Base-by-base conservation (phyloP, 1,284 basidiomycete genomes). In the Fistulina hepatica region DNA sequence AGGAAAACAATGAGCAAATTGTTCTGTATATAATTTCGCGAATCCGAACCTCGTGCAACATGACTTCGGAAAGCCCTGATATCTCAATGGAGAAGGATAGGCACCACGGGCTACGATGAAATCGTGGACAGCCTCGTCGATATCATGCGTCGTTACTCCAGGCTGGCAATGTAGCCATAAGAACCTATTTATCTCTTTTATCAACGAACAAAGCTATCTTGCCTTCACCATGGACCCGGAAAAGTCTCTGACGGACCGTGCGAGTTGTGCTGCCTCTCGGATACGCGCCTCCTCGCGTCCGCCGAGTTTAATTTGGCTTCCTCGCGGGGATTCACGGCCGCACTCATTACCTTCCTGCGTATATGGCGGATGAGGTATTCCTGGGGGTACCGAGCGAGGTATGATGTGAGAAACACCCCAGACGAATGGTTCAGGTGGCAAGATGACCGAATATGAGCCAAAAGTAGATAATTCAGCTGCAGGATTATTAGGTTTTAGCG, bases 71-170 rank as follows among this genome's bases (percentile, higher is more conserved):
- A 81, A 94, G 6, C 77, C 79, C 19, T 70, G 65, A 57, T 94
- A 95, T 1, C 69, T 69, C 22, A 95, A 61, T 1, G 92, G 89
- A 2, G 89, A 92, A 0, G 92, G 92, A 54, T 95, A 95, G 21
- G 85, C 89, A n/a, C 66, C 67, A 42, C 68, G 63, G 0, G 63
- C 54, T 25, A 85, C 49, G 41, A 91, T 81, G 43, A 73, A 77
- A 9, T 79, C 66, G 45, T 92, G 88, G 21, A 91, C 61, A 1
- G 65, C 63, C 12, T 61, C 57, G 52, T 93, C 86, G 36, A 93
- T 76, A 7, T 64, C 60, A 39, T 80, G 69, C 4, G 90, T 91
- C 2, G 84, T 88, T 10, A 76, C 57, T 5, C 82, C 83, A 33
- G 74, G 67, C 88, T 89, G 42, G 1, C 17, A 38, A 27, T 36